Evolutionary conservation across 2,329 filamentous ascomycete species (phyloP), one percentile per base, ranked within the genome.

Genomic region (Lasiodiplodia sp.): DNA sequence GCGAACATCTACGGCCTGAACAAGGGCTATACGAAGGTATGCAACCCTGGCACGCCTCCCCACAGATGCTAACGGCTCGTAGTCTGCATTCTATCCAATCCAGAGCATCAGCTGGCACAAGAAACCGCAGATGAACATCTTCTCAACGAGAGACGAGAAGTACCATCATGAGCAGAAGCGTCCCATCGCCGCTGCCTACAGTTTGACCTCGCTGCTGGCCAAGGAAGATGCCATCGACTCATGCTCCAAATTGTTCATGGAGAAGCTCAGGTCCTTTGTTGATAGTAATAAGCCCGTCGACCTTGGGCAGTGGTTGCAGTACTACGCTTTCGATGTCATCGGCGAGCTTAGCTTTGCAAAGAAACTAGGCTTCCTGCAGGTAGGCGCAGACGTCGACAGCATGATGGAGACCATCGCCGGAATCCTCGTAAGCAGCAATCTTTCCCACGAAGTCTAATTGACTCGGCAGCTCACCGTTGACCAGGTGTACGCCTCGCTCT

Each of bases 1-100:
- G 83, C 85, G 37, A 79, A 83, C 62, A 87, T 96, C 64, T 95
- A 95, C 71, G 92, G 92, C 40, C 77, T 81, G 60, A 78, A 79
- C 16, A 82, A 77, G 53, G 80, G 80, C 1, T 81, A 80, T 68
- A 67, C 80, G 44, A 82, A 82, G 73, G 69, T 71, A 31, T 3
- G 31, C 28, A 40, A 14, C 21, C 38, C 12, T n/a, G 6, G 8
- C 12, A 23, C 16, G 38, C 4, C 55, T 7, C 23, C 28, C 16
- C 7, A 12, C 57, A 18, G 11, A 21, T 21, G 11, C 38, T 66
- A 23, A 47, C 34, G 23, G 10, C 4, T 23, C 4, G 8, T 69
- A 73, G 68, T 74, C 74, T 4, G 73, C 66, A 0, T 78, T 78
- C 65, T 78, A 77, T 47, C 73, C 70, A 4, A 72, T 78, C 10